Evolutionary conservation across 352 stramenopile genomes (phyloP).

Genomic region (Globisporangium carolinianum): DNA sequence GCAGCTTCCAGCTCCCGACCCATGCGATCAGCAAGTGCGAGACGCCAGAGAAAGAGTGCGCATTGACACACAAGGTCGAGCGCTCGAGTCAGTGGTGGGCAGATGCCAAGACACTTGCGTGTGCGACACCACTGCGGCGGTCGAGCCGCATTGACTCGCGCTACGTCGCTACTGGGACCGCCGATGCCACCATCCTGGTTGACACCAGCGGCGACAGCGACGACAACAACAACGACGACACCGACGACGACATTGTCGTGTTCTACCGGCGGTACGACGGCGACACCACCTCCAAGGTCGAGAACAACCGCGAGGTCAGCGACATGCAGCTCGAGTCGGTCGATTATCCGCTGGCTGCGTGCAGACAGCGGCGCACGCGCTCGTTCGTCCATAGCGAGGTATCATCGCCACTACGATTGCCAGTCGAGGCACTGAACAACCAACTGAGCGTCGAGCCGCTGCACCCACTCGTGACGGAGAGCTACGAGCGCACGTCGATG

Average conservation of each 20-base stretch:
- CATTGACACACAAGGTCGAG: not conserved
- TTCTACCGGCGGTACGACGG: slow-evolving; percentile 4
- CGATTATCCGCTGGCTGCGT: too few relatives aligned
- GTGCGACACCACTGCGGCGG: not conserved
- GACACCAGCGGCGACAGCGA: not conserved
- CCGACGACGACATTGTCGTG: not conserved
- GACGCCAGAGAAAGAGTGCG: not conserved
- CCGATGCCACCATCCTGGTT: not conserved
- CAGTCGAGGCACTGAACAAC: slow-evolving; percentile 13
- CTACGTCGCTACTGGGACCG: not conserved
- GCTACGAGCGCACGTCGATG: not conserved
- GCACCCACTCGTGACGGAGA: not conserved
- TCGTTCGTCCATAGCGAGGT: not conserved
- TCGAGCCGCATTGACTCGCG: slow-evolving; percentile 5
- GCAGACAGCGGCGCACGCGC: not conserved
- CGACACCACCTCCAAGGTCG: not conserved
- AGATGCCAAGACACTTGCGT: not conserved
- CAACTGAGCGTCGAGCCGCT: not conserved
- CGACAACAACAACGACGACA: not conserved
- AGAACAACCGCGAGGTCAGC: slow-evolving; percentile 10
- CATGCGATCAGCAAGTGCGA: not conserved
- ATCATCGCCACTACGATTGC: not conserved
- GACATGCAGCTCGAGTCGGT: not conserved
- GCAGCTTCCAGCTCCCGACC: slow-evolving; percentile 2
- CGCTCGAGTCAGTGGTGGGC: not conserved